phyloP scores from a whole-genome alignment of 1,284 basidiomycete species.

The Polyporus tsugae region DNA sequence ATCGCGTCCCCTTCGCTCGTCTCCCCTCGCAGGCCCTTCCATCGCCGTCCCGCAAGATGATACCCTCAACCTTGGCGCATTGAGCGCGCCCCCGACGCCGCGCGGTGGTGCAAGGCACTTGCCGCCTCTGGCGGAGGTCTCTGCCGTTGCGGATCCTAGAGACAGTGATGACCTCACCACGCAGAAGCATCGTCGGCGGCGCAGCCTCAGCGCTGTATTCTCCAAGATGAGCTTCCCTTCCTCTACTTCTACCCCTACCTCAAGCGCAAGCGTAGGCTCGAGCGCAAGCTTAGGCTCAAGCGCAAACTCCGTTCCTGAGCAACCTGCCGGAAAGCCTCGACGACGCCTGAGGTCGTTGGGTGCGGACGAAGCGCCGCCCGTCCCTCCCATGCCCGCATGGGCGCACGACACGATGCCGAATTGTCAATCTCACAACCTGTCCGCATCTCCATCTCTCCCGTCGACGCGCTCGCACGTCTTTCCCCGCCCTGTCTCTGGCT shows the following conservation, averaged over 20 bases:
- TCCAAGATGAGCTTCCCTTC: slow-evolving; percentile 28
- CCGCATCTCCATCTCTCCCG: slow-evolving; percentile 10
- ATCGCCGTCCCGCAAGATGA: slow-evolving; percentile 36
- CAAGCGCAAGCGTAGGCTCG: slow-evolving; percentile 1
- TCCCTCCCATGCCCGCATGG: slow-evolving; percentile 28
- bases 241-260: not conserved
- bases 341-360: slow-evolving; percentile 21
- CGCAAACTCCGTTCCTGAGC: not conserved
- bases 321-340: slow-evolving; percentile 13
- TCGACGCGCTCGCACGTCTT: slow-evolving; percentile 1
- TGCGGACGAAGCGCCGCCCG: slow-evolving; percentile 21
- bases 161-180: slow-evolving; percentile 1
- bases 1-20: slow-evolving; percentile 38
- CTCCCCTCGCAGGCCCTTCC: slow-evolving; percentile 41
- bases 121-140: slow-evolving; percentile 22
- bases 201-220: slow-evolving; percentile 23
- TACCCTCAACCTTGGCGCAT: slow-evolving; percentile 14
- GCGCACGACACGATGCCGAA: slow-evolving; percentile 13
- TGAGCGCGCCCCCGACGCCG: slow-evolving; percentile 25
- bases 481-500: not conserved
- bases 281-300: not conserved
- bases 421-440: not conserved
- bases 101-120: slow-evolving; percentile 21
- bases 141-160: slow-evolving; percentile 8
- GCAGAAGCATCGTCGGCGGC: slow-evolving; percentile 24